These are phyloP conservation scores for Leucosporidium yakuticum DNA, from an alignment of 768 basidiomycete species.

Conservation along the genomic window DNA sequence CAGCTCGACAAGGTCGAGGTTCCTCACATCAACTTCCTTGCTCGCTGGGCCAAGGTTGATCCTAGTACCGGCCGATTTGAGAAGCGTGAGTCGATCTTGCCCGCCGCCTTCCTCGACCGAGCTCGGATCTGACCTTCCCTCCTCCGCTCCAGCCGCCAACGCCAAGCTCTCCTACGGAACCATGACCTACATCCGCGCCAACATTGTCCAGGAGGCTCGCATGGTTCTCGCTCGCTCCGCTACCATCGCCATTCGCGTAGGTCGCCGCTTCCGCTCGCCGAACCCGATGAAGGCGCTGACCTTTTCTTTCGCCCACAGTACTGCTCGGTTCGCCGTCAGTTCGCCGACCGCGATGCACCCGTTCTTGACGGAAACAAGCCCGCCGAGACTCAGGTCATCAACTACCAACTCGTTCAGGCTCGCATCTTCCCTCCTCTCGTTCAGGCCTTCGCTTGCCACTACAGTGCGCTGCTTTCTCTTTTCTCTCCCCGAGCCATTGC, in stretches of 20 bases:
- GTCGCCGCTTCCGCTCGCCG: not conserved
- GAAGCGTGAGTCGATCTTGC: constrained; percentile 15
- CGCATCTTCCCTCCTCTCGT: constrained; percentile 34
- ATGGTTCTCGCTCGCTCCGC: constrained; percentile 39
- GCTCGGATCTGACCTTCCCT: not conserved
- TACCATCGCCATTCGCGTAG: constrained; percentile 38
- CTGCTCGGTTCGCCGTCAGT: constrained; percentile 39
- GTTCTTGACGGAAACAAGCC: constrained; percentile 30
- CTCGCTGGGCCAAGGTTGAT: constrained; percentile 36
- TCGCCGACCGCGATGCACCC: constrained; percentile 40
- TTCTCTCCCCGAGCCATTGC: no score
- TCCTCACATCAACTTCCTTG: constrained; percentile 41
- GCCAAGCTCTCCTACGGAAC: constrained; percentile 11
- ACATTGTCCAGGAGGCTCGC: constrained; percentile 38
- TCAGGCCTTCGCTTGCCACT: constrained; percentile 31
- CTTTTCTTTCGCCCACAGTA: constrained; percentile 12
- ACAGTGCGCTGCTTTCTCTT: constrained; percentile 2
- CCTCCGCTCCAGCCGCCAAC: not conserved
- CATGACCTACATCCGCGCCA: constrained; percentile 32
- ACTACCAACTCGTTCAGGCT: constrained; percentile 41
- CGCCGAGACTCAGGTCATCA: constrained; percentile 37
- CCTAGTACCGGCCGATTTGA: constrained; percentile 32
- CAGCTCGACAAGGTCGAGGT: constrained; percentile 39
- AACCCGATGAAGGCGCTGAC: not conserved
- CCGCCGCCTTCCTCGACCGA: constrained; percentile 7